Conservation (phyloP, 768 basidiomycete species). For the Lentinula detonsa region DNA sequence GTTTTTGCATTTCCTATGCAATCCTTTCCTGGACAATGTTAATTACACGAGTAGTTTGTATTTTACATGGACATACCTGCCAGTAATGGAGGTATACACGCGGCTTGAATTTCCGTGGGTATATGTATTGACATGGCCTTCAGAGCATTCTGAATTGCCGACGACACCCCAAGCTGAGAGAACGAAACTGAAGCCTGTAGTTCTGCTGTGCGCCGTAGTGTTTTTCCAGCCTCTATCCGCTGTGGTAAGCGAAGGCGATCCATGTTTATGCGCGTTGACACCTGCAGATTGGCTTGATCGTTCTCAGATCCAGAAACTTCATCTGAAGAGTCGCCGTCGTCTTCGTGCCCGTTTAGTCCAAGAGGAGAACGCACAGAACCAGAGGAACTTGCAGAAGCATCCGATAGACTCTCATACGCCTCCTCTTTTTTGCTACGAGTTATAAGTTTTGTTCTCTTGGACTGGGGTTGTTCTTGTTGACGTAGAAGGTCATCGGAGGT, state of each 20-base stretch:
- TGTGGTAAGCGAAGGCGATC: neutral
- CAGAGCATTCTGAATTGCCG: slow-evolving; percentile 57
- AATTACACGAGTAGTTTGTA: neutral
- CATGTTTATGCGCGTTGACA: neutral
- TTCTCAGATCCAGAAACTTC: neutral
- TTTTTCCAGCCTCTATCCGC: neutral
- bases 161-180: slow-evolving; percentile 51
- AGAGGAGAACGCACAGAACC: neutral
- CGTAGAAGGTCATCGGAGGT: slow-evolving; percentile 44
- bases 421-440: neutral
- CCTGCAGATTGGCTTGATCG: neutral
- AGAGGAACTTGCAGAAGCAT: neutral
- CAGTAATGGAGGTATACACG: slow-evolving; percentile 86
- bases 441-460: slow-evolving; percentile 29
- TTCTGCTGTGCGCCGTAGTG: neutral
- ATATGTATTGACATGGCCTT: slow-evolving; percentile 75
- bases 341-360: slow-evolving; percentile 5
- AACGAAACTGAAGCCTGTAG: slow-evolving; percentile 32
- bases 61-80: slow-evolving; percentile 41
- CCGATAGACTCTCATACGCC: neutral
- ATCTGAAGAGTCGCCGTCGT: slow-evolving; percentile 2
- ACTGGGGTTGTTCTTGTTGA: slow-evolving; percentile 33
- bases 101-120: slow-evolving; percentile 85
- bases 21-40: slow-evolving; percentile 62
- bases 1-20: slow-evolving; percentile 98